These are phyloP conservation scores for Cercospora zeae-maydis DNA, from an alignment of 2,329 filamentous ascomycete species.

Conservation along the genomic window DNA sequence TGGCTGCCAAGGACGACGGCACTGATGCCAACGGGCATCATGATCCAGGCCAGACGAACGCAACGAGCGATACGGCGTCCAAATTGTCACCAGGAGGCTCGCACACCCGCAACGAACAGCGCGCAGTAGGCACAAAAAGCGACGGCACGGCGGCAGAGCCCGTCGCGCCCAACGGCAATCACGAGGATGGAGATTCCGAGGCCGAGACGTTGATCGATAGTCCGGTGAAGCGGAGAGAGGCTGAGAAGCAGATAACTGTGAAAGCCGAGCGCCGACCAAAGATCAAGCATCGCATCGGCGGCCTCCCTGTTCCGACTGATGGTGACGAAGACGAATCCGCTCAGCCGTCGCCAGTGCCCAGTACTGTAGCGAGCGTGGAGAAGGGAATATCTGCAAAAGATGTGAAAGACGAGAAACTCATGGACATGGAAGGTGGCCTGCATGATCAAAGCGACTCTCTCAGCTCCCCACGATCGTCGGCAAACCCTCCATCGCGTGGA, in stretches of 20 bases:
- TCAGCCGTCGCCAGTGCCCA: constrained; percentile 30
- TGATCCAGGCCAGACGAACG: constrained; percentile 3
- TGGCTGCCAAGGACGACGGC: not conserved
- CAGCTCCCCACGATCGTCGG: constrained; percentile 32
- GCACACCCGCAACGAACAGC: constrained; percentile 14
- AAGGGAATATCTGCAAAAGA: constrained; percentile 21
- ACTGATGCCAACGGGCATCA: constrained; percentile 11
- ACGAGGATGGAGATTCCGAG: constrained; percentile 45
- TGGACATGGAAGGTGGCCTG: constrained; percentile 22
- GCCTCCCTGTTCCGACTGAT: constrained; percentile 32
- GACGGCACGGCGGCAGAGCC: constrained; percentile 7
- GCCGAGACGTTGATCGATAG: constrained; percentile 50
- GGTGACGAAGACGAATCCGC: constrained; percentile 34
- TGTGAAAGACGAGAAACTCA: constrained; percentile 25
- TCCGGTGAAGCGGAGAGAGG: constrained; percentile 40
- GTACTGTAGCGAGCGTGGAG: constrained; percentile 26
- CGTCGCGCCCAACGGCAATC: constrained; percentile 19
- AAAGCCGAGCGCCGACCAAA: constrained; percentile 24
- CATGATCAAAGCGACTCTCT: constrained; percentile 33
- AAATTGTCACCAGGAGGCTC: constrained; percentile 16
- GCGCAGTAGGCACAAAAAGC: constrained; percentile 2
- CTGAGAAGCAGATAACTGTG: constrained; percentile 34
- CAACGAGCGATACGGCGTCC: not conserved
- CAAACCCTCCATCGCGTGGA: constrained; percentile 22
- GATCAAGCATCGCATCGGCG: constrained; percentile 30